phyloP scores from a whole-genome alignment of 148 eudicot genomes.

The Fagopyrum esculentum region DNA sequence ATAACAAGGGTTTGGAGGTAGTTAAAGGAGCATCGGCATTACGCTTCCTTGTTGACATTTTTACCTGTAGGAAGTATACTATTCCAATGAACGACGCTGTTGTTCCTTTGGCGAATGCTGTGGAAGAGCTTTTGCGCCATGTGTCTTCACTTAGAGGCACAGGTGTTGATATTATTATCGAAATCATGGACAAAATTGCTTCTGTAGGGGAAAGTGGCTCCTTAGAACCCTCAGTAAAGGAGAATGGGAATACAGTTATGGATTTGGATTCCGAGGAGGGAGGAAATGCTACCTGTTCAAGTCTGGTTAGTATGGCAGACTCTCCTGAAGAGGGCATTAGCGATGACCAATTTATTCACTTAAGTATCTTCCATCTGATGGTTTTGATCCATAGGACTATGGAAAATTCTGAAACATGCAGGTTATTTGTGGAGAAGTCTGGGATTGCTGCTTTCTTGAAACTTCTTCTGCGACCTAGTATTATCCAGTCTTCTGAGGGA shows the following conservation, averaged over 20 bases:
- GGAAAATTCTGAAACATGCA: constrained; percentile 94
- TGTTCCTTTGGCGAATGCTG: constrained; percentile 86
- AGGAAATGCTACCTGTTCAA: constrained; percentile 41
- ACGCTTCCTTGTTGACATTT: constrained; percentile 70
- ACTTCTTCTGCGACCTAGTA: constrained; percentile 73
- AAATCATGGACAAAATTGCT: constrained; percentile 62
- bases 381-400: constrained; percentile 89
- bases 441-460: constrained; percentile 83
- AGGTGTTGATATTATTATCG: constrained; percentile 85
- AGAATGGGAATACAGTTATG: constrained; percentile 45
- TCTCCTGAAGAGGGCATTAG: constrained; percentile 40
- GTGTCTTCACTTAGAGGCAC: constrained; percentile 70
- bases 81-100: constrained; percentile 84
- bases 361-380: constrained; percentile 87
- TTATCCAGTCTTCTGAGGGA: constrained; percentile 91
- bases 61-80: constrained; percentile 67
- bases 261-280: constrained; percentile 69
- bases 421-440: constrained; percentile 88
- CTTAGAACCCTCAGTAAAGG: constrained; percentile 34
- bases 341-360: constrained; percentile 73
- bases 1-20: constrained; percentile 82
- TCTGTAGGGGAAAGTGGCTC: constrained; percentile 39
- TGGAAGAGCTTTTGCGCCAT: constrained; percentile 94
- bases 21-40: constrained; percentile 74
- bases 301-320: constrained; percentile 29